Conservation (phyloP, 2,329 filamentous ascomycete genomes). For the Xylariales sp. region DNA sequence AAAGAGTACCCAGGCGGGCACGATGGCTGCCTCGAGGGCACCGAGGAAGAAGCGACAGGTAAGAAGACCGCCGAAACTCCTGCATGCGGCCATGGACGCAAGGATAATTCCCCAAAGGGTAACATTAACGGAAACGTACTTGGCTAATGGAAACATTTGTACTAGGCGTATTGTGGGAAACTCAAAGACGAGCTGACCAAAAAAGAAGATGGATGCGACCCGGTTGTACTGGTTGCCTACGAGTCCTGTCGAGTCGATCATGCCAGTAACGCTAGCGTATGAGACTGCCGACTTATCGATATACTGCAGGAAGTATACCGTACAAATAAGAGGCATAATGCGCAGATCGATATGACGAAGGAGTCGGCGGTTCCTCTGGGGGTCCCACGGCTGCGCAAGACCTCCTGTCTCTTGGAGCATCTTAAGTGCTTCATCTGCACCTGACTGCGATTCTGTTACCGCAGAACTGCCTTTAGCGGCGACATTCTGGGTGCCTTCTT, state of each 20-base stretch:
- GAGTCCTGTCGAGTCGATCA: constrained; percentile 24
- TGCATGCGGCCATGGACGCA: constrained; percentile 36
- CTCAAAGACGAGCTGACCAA: constrained; percentile 30
- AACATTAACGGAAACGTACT: constrained; percentile 30
- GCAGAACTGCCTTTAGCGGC: too few species aligned
- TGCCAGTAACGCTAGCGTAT: constrained; percentile 16
- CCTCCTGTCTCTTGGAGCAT: constrained; percentile 13
- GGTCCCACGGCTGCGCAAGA: constrained; percentile 10
- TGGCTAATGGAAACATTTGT: constrained; percentile 31
- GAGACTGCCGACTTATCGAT: constrained; percentile 16
- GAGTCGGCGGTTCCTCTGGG: constrained; percentile 11
- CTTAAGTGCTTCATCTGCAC: constrained; percentile 15
- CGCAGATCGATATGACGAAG: constrained; percentile 15
- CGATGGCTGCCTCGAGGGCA: constrained; percentile 35
- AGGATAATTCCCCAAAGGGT: constrained; percentile 29
- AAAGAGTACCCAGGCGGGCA: constrained; percentile 25
- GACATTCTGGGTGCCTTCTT: too few species aligned
- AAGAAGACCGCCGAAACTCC: constrained; percentile 36
- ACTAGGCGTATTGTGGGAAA: constrained; percentile 33
- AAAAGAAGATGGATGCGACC: constrained; percentile 30
- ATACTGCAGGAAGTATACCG: constrained; percentile 17
- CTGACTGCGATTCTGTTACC: background rate
- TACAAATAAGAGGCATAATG: constrained; percentile 16
- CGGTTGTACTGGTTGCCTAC: constrained; percentile 38
- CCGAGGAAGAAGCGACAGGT: constrained; percentile 41